A percentile compares a stretch with the other conserved stretches of the same genome.
These are phyloP conservation scores for Aspergillus sp. DNA, from an alignment of 2,329 filamentous ascomycete genomes.

Conservation along the genomic window DNA sequence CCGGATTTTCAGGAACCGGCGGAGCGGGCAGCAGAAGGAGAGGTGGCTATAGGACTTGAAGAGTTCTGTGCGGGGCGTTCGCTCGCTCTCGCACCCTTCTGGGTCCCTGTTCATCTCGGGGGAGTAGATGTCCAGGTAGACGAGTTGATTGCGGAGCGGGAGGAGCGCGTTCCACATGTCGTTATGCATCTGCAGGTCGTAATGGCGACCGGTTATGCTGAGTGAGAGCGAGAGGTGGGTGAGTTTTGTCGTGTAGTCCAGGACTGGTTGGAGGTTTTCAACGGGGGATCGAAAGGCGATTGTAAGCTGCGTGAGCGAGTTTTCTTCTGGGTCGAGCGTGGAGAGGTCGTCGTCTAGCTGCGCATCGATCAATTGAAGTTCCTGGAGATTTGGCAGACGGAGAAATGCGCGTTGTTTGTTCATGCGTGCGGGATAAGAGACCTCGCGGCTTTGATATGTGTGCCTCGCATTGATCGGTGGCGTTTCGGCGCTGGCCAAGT, in stretches of 20 bases:
- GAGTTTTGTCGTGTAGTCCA: neutral
- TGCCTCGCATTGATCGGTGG: neutral
- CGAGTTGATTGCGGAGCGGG: neutral
- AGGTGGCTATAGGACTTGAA: neutral
- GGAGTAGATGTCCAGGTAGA: neutral
- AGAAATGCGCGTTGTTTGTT: neutral
- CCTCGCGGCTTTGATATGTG: neutral
- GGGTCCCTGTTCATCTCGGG: neutral
- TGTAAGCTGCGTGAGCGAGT: neutral
- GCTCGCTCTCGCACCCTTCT: neutral
- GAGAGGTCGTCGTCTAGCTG: neutral
- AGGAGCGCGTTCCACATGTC: neutral
- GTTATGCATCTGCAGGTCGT: neutral
- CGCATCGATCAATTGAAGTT: neutral
- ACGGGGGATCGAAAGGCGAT: neutral
- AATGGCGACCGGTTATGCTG: neutral
- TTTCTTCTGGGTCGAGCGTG: neutral
- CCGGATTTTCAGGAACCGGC: neutral
- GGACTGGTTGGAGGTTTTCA: neutral
- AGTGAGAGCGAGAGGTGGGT: neutral
- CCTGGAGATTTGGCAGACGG: neutral
- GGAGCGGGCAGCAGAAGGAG: neutral
- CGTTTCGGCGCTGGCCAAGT: neutral
- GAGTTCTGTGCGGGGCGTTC: neutral
- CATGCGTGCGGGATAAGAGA: neutral